Base-by-base conservation (phyloP, 1,139 yeast species). In the Geotrichum citri-aurantii region DNA sequence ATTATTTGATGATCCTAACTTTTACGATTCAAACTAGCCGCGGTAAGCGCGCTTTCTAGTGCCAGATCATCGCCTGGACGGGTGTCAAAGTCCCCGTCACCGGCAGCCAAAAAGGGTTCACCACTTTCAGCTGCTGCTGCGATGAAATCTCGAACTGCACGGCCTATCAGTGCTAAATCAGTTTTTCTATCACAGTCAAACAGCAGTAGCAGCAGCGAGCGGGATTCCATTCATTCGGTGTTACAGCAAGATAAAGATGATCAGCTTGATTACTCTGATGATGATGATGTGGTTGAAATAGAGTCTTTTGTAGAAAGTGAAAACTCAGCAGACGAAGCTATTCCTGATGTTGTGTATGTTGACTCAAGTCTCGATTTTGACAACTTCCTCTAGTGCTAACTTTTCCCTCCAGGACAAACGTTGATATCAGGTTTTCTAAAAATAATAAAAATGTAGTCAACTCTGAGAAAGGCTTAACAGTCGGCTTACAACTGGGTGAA, bases 401-500 rank as follows among this genome's bases (percentile, higher is more conserved):
- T 46, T 46, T 23, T 2, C 19, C 19, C n/a, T 48, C 12, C 26
- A 27, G 51, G 33, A 48, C 51, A 24, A 31, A 48, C 37, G 33
- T 14, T 48, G 33, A 37, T 2, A 37, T 37, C n/a, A 55, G 29
- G 8, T 56, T 56, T 24, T 19, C 48, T 7, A 49, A 53, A 19
- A 48, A 48, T 11, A 19, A 48, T 10, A 48, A 17, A 3, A 57
- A 53, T 40, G 46, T 54, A 5, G 53, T 58, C 11, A 37, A 50
- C 46, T 29, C 55, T 5, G 50, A 42, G 14, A n/a, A 33, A 6
- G 40, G 55, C 3, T 14, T 47, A 4, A 54, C 58, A 2, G 54
- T 53, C 26, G 60, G 60, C 4, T 50, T 58, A 7, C 50, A 50
- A 17, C 31, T 54, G 8, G 58, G 58, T 31, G 60, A 58, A 40